Conservation (phyloP, 2,329 filamentous ascomycete genomes). For the Aspergillus uvarum region DNA sequence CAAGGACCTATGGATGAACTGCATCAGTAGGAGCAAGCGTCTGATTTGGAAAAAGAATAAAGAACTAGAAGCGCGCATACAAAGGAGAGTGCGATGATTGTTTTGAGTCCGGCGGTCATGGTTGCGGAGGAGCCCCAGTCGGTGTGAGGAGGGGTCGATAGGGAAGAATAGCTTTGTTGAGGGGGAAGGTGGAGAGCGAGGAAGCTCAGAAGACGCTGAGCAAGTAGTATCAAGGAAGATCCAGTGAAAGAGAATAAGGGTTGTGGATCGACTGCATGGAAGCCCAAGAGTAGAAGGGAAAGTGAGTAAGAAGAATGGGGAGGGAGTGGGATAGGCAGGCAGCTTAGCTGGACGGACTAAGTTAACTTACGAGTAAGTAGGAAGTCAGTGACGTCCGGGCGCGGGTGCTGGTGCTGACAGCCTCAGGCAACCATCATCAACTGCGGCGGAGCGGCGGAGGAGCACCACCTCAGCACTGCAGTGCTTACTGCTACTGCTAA, state of each 20-base stretch:
- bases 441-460: no score
- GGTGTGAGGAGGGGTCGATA: neutral
- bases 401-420: conserved; percentile 12
- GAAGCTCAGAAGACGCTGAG: conserved; percentile 2
- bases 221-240: neutral
- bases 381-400: neutral
- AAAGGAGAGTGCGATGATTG: conserved; percentile 98
- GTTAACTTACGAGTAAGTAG: no score
- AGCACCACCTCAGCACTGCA: neutral
- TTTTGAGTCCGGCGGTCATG: conserved; percentile 88
- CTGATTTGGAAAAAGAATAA: no score
- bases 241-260: neutral
- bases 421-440: neutral
- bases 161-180: neutral
- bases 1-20: conserved; percentile 65
- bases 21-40: neutral
- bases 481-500: neutral
- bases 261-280: neutral
- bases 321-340: no score
- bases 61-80: conserved; percentile 50
- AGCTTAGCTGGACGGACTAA: conserved; percentile 23
- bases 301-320: neutral
- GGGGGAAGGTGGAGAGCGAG: neutral
- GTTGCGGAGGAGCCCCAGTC: conserved; percentile 25
- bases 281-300: neutral